phyloP scores from a whole-genome alignment of 2,329 filamentous ascomycete species.

The Claviceps capensis region DNA sequence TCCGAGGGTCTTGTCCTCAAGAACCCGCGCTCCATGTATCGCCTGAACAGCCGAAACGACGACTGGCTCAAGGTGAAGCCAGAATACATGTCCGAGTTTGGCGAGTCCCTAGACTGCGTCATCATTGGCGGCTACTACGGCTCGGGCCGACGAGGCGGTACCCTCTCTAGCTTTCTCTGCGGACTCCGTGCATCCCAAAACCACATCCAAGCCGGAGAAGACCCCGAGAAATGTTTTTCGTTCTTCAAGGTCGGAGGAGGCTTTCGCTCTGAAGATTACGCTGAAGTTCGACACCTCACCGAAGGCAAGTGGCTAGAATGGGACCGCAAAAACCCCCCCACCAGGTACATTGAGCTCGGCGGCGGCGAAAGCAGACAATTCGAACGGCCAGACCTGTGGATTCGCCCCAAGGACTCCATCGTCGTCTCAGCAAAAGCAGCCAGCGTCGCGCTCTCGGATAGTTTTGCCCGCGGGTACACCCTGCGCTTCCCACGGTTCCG shows the following conservation, averaged over 20 bases:
- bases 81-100: conserved; percentile 95
- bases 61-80: conserved; percentile 99
- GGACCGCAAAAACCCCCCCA: conserved; percentile 65
- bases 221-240: conserved; percentile 70
- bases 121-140: conserved; percentile 90
- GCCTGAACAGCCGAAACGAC: conserved; percentile 78
- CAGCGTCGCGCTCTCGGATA: conserved; percentile 58
- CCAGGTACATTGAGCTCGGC: conserved; percentile 65
- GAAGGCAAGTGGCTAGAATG: conserved; percentile 87
- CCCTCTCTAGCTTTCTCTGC: conserved; percentile 77
- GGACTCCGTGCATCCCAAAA: conserved; percentile 65
- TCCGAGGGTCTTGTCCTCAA: conserved; percentile 89
- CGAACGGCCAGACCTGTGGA: conserved; percentile 86
- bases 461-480: conserved; percentile 65
- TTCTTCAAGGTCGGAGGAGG: conserved; percentile 98
- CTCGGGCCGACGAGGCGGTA: conserved; percentile 70
- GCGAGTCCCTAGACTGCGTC: conserved; percentile 80
- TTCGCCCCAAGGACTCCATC: conserved; percentile 74
- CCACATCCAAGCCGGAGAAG: conserved; percentile 42
- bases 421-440: conserved; percentile 84
- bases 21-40: conserved; percentile 78
- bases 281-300: conserved; percentile 66
- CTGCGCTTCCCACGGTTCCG: conserved; percentile 88
- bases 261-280: conserved; percentile 73
- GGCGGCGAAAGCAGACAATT: conserved; percentile 56